Evolutionary conservation across 2,329 filamentous ascomycete genomes (phyloP).

Genomic region (Coniosporium tulheliwenetii): DNA sequence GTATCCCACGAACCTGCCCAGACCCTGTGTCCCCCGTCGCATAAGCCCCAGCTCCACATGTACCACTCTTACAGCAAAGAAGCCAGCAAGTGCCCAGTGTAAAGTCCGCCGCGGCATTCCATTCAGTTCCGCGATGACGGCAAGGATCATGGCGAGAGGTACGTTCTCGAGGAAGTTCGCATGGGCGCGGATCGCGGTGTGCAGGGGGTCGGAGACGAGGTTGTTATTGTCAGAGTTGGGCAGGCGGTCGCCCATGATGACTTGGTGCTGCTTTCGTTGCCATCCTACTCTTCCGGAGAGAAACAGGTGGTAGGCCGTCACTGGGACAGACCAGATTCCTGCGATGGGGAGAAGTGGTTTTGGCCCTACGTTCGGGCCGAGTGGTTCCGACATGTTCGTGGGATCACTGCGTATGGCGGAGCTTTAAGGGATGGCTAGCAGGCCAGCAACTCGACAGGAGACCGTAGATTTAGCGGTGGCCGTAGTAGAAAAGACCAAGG

Average conservation of each 20-base stretch:
- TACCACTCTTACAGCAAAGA: slow-evolving; percentile 22
- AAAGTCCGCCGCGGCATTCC: slow-evolving; percentile 22
- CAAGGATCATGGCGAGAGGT: slow-evolving; percentile 21
- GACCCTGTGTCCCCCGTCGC: no score
- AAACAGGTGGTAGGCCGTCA: slow-evolving; percentile 24
- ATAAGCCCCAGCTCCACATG: slow-evolving; percentile 24
- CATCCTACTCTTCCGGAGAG: slow-evolving; percentile 23
- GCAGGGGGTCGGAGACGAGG: slow-evolving; percentile 12
- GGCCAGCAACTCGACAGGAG: no score
- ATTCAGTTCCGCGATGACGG: slow-evolving; percentile 28
- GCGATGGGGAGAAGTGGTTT: slow-evolving; percentile 10
- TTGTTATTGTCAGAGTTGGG: slow-evolving; percentile 1
- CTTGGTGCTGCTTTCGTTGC: slow-evolving; percentile 16
- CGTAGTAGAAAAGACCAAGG: no score
- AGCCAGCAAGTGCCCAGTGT: slow-evolving; percentile 19
- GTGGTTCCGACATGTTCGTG: no score
- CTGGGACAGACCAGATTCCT: slow-evolving; percentile 23
- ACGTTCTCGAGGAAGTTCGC: slow-evolving; percentile 29
- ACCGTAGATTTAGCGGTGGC: no score
- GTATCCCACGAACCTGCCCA: no score
- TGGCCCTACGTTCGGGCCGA: no score
- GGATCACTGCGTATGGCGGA: no score
- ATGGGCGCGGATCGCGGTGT: slow-evolving; percentile 20
- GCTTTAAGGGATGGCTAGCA: no score
- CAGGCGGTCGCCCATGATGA: slow-evolving; percentile 10